A percentile compares a stretch with the other conserved stretches of the same genome.
Evolutionary conservation across 495 filamentous ascomycete species (phyloP).

Genomic region (Penicillium macrosclerotiorum): DNA sequence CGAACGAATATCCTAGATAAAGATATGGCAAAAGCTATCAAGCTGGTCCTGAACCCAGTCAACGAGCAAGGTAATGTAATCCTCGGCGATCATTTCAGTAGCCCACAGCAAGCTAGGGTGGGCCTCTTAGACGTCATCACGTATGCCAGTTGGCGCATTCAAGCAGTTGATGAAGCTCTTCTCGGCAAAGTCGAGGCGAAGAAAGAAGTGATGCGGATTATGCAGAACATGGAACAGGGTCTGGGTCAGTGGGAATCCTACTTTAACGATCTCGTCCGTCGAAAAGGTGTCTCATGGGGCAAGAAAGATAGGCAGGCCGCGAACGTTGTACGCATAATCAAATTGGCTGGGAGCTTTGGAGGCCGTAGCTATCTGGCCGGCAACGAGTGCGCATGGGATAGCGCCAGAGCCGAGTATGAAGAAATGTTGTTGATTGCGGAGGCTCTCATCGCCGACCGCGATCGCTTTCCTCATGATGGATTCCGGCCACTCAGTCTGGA

Average conservation of each 20-base stretch:
- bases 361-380: neutral
- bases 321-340: constrained; percentile 8
- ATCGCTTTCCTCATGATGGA: constrained; percentile 1
- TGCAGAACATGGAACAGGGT: neutral
- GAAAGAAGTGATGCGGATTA: neutral
- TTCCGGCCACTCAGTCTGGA: constrained; percentile 12
- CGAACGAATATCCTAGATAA: constrained; percentile 7
- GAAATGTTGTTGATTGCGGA: constrained; percentile 9
- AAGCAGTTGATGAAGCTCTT: neutral
- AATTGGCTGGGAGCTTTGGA: neutral
- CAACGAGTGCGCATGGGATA: constrained; percentile 16
- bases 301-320: neutral
- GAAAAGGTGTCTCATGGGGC: neutral
- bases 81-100: neutral
- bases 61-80: neutral
- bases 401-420: constrained; percentile 3
- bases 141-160: neutral
- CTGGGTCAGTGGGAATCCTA: neutral
- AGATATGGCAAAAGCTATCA: neutral
- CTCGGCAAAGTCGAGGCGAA: neutral
- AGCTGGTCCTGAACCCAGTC: neutral
- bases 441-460: constrained; percentile 4
- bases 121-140: neutral
- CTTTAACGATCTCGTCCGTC: neutral
- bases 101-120: neutral